Evolutionary conservation across 306 rosid species (phyloP).

Genomic region (Prosopis cineraria): DNA sequence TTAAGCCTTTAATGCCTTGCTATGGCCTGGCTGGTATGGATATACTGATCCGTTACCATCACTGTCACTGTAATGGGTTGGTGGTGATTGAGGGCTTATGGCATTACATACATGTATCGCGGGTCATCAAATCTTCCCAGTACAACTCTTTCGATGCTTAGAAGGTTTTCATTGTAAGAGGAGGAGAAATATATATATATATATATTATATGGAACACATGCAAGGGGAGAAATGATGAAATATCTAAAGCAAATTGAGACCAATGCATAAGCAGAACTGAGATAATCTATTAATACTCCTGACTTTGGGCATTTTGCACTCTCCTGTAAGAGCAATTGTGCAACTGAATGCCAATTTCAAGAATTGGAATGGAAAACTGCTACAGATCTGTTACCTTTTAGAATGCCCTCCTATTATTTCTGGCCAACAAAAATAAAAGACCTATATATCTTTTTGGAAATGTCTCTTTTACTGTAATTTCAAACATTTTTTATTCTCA

Average conservation of each 20-base stretch:
- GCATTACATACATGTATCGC: neutral
- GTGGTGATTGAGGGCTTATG: neutral
- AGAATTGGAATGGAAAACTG: neutral
- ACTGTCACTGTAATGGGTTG: neutral
- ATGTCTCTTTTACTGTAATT: conserved; percentile 6
- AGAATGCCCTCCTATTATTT: neutral
- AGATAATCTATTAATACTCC: neutral
- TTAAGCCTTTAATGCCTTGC: neutral
- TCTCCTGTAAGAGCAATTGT: neutral
- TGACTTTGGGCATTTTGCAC: neutral
- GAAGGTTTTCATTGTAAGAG: neutral
- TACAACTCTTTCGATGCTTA: neutral
- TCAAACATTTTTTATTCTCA: neutral
- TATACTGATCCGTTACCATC: neutral
- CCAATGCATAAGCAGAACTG: neutral
- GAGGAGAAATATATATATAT: neutral
- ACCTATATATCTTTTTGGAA: neutral
- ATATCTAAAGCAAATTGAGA: neutral
- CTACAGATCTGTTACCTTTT: neutral
- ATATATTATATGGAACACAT: neutral
- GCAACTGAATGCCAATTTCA: neutral
- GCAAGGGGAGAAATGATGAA: neutral
- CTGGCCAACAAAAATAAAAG: neutral
- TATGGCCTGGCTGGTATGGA: neutral
- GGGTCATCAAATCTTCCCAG: neutral